Percentiles rank a stretch among this genome's conserved stretches.
phyloP scores from a whole-genome alignment of 2,329 filamentous ascomycete species.

The Ceratocystis alfenasii region DNA sequence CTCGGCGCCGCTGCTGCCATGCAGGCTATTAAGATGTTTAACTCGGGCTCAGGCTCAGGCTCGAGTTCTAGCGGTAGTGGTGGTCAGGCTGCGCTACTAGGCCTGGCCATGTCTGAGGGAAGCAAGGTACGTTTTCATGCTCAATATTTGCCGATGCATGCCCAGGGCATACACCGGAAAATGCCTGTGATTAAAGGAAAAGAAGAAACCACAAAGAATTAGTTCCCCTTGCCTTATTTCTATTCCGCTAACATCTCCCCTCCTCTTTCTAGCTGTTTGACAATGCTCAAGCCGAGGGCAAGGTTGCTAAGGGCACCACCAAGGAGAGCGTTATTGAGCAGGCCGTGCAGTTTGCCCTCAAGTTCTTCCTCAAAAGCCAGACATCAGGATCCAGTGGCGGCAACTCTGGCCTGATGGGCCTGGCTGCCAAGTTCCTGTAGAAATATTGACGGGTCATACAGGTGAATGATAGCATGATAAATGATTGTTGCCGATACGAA shows the following conservation, averaged over 20 bases:
- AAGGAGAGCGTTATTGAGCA: conserved; percentile 71
- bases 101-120: conserved; percentile 77
- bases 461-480: neutral
- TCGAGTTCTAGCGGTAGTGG: conserved; percentile 11
- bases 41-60: conserved; percentile 37
- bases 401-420: conserved; percentile 36
- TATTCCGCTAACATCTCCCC: neutral
- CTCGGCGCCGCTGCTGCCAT: conserved; percentile 66
- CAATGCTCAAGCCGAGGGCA: conserved; percentile 42
- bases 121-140: conserved; percentile 47
- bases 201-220: conserved; percentile 13
- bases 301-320: conserved; percentile 46
- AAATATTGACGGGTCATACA: neutral
- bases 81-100: conserved; percentile 64
- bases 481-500: neutral
- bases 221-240: neutral
- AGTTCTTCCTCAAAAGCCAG: conserved; percentile 76
- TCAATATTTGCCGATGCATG: too few species aligned
- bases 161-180: too few species aligned
- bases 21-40: conserved; percentile 73
- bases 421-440: conserved; percentile 40
- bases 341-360: conserved; percentile 75
- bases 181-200: too few species aligned
- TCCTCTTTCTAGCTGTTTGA: conserved; percentile 43
- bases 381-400: conserved; percentile 32